Percentiles rank a stretch among this genome's conserved stretches.
phyloP scores from a whole-genome alignment of 305 asterid species.

The Solanum chacoense region DNA sequence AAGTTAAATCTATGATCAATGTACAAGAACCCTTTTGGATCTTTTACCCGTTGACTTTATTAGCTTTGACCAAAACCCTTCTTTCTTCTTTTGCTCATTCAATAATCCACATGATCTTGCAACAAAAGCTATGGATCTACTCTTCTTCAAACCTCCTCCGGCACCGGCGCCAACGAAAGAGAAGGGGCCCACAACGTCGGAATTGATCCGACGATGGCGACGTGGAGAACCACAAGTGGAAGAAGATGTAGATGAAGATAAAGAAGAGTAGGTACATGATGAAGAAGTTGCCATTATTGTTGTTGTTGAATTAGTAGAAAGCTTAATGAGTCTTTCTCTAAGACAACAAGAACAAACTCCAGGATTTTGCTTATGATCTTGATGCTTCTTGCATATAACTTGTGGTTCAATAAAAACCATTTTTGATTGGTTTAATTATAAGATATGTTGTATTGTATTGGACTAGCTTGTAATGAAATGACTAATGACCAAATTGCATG shows the following conservation, averaged over 20 bases:
- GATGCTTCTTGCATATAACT: slow-evolving; percentile 3
- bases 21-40: slow-evolving; percentile 1
- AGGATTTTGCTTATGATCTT: neutral
- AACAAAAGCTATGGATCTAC: neutral
- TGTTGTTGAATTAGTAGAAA: neutral
- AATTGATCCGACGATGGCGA: slow-evolving; percentile 1
- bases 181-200: neutral
- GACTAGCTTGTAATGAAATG: neutral
- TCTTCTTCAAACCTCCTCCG: neutral
- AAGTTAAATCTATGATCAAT: neutral
- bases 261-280: neutral
- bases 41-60: slow-evolving; percentile 2
- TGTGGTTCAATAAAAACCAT: neutral
- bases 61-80: slow-evolving; percentile 6
- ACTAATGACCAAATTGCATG: neutral
- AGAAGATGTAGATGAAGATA: neutral
- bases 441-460: neutral
- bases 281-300: neutral
- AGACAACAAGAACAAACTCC: slow-evolving; percentile 7
- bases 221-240: neutral
- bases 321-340: neutral
- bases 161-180: neutral
- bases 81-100: neutral
- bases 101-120: neutral
- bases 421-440: neutral